Evolutionary conservation across 352 stramenopile species (phyloP), one percentile per base, ranked within the genome.

Genomic region (Globisporangium abappressorium): DNA sequence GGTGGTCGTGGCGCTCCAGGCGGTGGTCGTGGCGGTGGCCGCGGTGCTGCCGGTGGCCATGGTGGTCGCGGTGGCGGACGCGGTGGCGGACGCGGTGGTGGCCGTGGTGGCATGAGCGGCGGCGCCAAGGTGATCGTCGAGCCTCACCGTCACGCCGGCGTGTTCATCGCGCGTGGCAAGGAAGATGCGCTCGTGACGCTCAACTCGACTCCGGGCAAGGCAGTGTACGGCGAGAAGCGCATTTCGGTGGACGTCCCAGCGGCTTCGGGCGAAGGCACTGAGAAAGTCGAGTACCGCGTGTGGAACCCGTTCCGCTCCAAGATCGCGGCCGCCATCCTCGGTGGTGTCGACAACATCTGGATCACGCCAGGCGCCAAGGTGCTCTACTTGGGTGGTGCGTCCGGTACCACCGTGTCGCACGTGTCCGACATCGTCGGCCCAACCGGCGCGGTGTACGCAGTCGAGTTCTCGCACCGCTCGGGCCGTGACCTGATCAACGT

Each of bases 261-360:
- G 12, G 89, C 94, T 53, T 89, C 85, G 49, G 85, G 92, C 53
- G 91, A 97, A 68, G 89, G 90, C 64, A 91, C 91, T 0, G 92
- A 96, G 70, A 99, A 99, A 89, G 91, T 99, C 38, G 98, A 99
- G 83, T 99, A 99, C 85, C 94, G 98, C 69, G 97, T 99, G 68
- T 99, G 98, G 98, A 99, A 99, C 88, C 98, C 98, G 68, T 99
- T 99, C 92, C 92, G 98, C 70, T 99, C 97, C 61, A 99, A 99
- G 92, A 89, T 99, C 41, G 97, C 97, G 41, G 98, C 98, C 30
- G 97, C 97, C 38, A 98, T 99, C 73, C 85, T 99, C 11, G 98
- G 97, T 69, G 98, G 98, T 85, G 92, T 99, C 28, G 93, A 98
- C 82, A 98, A 99, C 81, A 99, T 99, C 69, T 99, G 87, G 91